phyloP scores from a whole-genome alignment of 768 basidiomycete species.

The Tulasnella sp. region DNA sequence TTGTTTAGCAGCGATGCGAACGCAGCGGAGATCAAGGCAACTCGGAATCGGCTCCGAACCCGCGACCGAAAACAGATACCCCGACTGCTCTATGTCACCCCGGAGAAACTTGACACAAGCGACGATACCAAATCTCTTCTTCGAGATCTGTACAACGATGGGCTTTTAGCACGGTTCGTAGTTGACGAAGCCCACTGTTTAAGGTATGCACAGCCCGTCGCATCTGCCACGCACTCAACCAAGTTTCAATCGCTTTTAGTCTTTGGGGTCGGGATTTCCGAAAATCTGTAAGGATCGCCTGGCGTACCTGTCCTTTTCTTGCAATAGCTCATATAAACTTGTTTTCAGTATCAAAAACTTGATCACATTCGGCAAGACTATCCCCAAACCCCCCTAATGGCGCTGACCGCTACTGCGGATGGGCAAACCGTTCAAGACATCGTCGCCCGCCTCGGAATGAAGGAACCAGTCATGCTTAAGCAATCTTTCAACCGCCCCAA shows the following conservation, averaged over 20 bases:
- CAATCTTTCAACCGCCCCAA: constrained; percentile 95
- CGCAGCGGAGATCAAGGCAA: constrained; percentile 26
- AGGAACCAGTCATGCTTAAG: constrained; percentile 44
- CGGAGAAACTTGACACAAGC: constrained; percentile 72
- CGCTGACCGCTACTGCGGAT: constrained; percentile 91
- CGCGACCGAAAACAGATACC: constrained; percentile 33
- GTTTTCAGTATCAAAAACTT: constrained; percentile 54
- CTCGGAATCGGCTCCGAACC: constrained; percentile 34
- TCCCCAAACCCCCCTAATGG: constrained; percentile 83
- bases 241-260: constrained; percentile 35
- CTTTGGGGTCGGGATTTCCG: constrained; percentile 94
- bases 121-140: constrained; percentile 44
- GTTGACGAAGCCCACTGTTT: constrained; percentile 90
- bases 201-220: neutral
- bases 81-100: constrained; percentile 76
- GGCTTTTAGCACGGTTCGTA: constrained; percentile 74
- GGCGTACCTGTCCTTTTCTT: neutral
- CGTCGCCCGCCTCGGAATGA: constrained; percentile 52
- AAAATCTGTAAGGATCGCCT: constrained; percentile 45
- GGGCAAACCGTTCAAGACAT: constrained; percentile 68
- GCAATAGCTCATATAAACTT: neutral
- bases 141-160: constrained; percentile 39
- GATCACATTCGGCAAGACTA: constrained; percentile 58
- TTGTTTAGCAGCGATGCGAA: constrained; percentile 51
- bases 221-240: neutral